Base-by-base conservation (phyloP, 2,329 filamentous ascomycete species). In the Cladosporium sp. region DNA sequence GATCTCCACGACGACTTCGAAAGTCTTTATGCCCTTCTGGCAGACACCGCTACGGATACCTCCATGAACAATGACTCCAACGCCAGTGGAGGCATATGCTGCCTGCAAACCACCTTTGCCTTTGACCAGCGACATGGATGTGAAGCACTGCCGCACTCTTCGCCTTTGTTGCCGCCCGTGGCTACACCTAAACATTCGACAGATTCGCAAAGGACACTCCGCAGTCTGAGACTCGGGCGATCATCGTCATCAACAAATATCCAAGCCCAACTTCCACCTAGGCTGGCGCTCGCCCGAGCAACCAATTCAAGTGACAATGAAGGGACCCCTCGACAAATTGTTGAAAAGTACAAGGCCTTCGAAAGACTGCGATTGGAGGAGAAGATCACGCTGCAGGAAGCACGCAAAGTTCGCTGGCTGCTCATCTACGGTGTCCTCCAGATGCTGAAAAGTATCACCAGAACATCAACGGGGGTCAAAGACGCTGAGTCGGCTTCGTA, bases 331-430 rank as follows among this genome's bases (percentile, higher is more conserved):
- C 73, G 71, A 20, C 67, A 68, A 6, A 76, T 92, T 2, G 84
- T 93, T 1, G 72, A 76, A 47, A 81, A 83, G 1, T 93, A 90
- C 60, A 75, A 80, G 3, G 74, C 73, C 2, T 92, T 91, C 50
- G 88, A 93, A 61, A 73, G 77, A 2, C 70, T 72, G 17, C 82
- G 78, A 54, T 70, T 72, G 1, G 80, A 85, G 52, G 81, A 80
- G 51, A 83, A 80, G 60, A 64, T 85, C 1, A 77, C 79, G 0
- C 69, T 82, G 9, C 72, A 77, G 7, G 88, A 92, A 56, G 86
- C 82, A 1, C 81, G 88, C 36, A 91, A 89, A 66, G 79, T 90
- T 13, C 78, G 88, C 34, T 93, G 88, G 88, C 80, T 91, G 24
- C 64, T 91, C 30, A 77, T 92, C 6, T 92, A 92, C 60, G 78